Evolutionary conservation across 1,139 yeast genomes (phyloP).

Genomic region (Komagataea norvegica): DNA sequence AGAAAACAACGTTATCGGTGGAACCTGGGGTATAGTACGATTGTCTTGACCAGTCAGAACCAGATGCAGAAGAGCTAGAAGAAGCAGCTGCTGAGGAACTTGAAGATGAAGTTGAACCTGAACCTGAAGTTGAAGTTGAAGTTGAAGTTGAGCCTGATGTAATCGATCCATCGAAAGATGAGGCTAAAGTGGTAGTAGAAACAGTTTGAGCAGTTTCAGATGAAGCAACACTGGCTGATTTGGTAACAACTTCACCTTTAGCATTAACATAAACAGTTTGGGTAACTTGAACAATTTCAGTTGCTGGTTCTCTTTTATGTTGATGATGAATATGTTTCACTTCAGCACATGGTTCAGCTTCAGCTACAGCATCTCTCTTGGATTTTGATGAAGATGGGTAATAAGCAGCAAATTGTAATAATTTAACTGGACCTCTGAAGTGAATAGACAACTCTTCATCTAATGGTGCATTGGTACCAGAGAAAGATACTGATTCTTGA

Average conservation of each 20-base stretch:
- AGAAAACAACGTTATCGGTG: slow-evolving; percentile 68
- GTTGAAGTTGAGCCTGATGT: slow-evolving; percentile 23
- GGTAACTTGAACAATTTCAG: slow-evolving; percentile 65
- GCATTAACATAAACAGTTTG: slow-evolving; percentile 65
- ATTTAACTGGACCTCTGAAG: slow-evolving; percentile 86
- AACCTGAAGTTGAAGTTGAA: slow-evolving; percentile 26
- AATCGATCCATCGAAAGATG: no score
- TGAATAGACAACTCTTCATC: slow-evolving; percentile 89
- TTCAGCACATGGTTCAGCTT: slow-evolving; percentile 30
- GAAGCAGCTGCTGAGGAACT: slow-evolving; percentile 32
- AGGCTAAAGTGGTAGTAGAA: slow-evolving; percentile 28
- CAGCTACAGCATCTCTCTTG: slow-evolving; percentile 32
- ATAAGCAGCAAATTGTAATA: slow-evolving; percentile 77
- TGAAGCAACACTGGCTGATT: slow-evolving; percentile 12
- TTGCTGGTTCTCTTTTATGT: slow-evolving; percentile 58
- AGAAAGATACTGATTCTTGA: slow-evolving; percentile 46
- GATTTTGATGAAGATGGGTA: slow-evolving; percentile 38
- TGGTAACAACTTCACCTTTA: slow-evolving; percentile 46
- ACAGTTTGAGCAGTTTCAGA: slow-evolving; percentile 20
- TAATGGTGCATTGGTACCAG: slow-evolving; percentile 77
- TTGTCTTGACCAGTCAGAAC: slow-evolving; percentile 67
- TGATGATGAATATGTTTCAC: slow-evolving; percentile 51
- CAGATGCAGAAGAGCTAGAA: slow-evolving; percentile 32
- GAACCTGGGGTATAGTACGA: slow-evolving; percentile 69
- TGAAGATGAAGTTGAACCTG: slow-evolving; percentile 25